These are phyloP conservation scores for Asterochloris sp. DNA, from an alignment of 139 green algal genomes.

Conservation along the genomic window DNA sequence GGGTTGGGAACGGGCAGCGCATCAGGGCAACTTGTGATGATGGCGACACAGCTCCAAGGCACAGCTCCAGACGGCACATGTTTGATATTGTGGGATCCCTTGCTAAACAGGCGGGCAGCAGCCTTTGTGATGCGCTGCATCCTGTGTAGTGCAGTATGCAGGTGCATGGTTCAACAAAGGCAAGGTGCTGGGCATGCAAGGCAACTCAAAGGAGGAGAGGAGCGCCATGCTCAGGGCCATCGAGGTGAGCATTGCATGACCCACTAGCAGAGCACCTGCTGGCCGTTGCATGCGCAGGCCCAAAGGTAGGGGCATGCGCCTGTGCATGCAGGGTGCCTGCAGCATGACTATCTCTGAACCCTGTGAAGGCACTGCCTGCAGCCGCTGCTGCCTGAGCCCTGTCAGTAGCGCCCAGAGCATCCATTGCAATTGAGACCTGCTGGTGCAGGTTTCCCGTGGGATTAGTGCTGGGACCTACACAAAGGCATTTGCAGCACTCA, in stretches of 20 bases:
- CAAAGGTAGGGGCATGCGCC: too few relatives aligned
- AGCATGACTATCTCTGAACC: not conserved
- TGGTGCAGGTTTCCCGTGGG: not conserved
- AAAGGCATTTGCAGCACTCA: slow-evolving; percentile 33
- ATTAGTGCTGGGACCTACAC: slow-evolving; percentile 23
- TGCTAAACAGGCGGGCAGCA: too few relatives aligned
- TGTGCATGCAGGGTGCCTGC: not conserved
- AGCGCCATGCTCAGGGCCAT: slow-evolving; percentile 25
- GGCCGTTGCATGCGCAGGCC: not conserved
- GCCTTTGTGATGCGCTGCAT: not conserved
- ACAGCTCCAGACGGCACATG: not conserved
- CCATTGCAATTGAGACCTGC: not conserved
- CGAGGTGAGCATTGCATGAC: not conserved
- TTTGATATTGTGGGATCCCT: not conserved
- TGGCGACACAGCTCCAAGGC: not conserved
- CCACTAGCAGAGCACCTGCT: not conserved
- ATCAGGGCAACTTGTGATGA: not conserved
- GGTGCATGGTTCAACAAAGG: slow-evolving; percentile 56
- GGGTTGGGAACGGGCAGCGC: not conserved
- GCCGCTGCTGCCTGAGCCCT: not conserved
- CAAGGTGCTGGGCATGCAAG: slow-evolving; percentile 49
- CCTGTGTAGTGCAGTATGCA: slow-evolving; percentile 22
- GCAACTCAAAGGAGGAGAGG: slow-evolving; percentile 32
- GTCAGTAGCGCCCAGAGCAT: not conserved
- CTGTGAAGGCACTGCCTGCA: not conserved